Base-by-base conservation (phyloP, 2,329 filamentous ascomycete genomes). In the Helminthosporium solani region DNA sequence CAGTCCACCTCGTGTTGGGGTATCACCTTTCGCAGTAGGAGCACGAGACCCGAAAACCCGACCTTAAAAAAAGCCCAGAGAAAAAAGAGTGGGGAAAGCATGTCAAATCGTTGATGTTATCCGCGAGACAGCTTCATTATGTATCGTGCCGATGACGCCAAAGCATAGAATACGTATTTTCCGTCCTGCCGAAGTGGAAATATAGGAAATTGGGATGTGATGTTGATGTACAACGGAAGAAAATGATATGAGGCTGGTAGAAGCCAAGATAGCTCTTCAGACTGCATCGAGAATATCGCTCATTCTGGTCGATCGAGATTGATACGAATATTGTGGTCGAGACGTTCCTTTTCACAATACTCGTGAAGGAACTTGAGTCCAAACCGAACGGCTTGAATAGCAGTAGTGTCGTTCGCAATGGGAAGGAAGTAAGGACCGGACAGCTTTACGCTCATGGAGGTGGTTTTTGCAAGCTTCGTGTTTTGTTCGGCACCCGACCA, bases 301-400 rank as follows among this genome's bases (percentile, higher is more conserved):
- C 47, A 63, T 40, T 60, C 61, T 0, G 56, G 54, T 44, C 57
- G 54, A 16, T 66, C 63, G 6, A 67, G 53, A 15, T 58, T 62
- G 36, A 68, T 52, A 7, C 58, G 50, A 12, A 67, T 23, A 3
- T 19, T 45, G 41, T 68, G 63, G 7, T 60, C 49, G 6, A 68
- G 19, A 20, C 50, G 44, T 42, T 68, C 64, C 25, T 57, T 67
- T 39, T 65, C 64, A 44, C 72, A 67, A 64, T 73, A 77, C 56
- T 78, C 75, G 18, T 52, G 50, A 15, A 77, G 50, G 40, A 76
- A 69, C 38, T 61, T 58, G 16, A 72, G 52, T 0, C 72, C 75
- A 30, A 75, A 73, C 0, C 74, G 57, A 2, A 75, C 73, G 1
- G 73, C 74, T 40, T 72, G 66, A n/a, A 75, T 56, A 0, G 75